phyloP scores from a whole-genome alignment of 306 rosid species.

The Vachellia collinsii region DNA sequence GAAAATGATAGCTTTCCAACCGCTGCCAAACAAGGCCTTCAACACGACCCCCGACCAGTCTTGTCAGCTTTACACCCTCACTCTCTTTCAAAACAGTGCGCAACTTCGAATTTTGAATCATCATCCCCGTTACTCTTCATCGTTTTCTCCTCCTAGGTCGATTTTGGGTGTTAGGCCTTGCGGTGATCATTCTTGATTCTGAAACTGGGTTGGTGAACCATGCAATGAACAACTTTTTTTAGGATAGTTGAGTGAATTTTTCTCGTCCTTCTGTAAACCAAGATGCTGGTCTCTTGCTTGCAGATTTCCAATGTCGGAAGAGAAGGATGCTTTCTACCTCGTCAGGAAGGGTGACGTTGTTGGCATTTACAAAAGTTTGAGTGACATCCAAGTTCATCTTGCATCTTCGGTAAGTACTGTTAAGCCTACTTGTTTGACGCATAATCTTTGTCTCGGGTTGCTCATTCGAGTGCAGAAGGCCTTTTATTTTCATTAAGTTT shows the following conservation, averaged over 20 bases:
- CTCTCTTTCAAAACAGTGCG: background rate
- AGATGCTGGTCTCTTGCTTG: constrained; percentile 22
- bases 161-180: background rate
- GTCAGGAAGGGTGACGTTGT: constrained; percentile 74
- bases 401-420: constrained; percentile 54
- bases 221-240: constrained; percentile 15
- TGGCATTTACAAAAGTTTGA: constrained; percentile 70
- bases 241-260: constrained; percentile 1
- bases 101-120: background rate
- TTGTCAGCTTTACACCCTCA: background rate
- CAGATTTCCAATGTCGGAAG: constrained; percentile 68
- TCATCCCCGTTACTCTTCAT: background rate
- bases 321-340: constrained; percentile 72
- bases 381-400: constrained; percentile 57
- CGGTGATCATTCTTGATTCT: constrained; percentile 17
- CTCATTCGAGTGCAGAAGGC: constrained; percentile 2
- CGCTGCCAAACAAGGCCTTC: too few species aligned
- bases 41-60: background rate
- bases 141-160: background rate
- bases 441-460: constrained; percentile 30
- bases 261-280: constrained; percentile 5
- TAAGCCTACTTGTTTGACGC: constrained; percentile 2
- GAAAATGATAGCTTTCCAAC: too few species aligned
- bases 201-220: constrained; percentile 24
- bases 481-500: constrained; percentile 6